A percentile compares a stretch with the other conserved stretches of the same genome.
These are phyloP conservation scores for Coemansia sp. DNA, from an alignment of 192 early-diverging fungal genomes.

Conservation along the genomic window DNA sequence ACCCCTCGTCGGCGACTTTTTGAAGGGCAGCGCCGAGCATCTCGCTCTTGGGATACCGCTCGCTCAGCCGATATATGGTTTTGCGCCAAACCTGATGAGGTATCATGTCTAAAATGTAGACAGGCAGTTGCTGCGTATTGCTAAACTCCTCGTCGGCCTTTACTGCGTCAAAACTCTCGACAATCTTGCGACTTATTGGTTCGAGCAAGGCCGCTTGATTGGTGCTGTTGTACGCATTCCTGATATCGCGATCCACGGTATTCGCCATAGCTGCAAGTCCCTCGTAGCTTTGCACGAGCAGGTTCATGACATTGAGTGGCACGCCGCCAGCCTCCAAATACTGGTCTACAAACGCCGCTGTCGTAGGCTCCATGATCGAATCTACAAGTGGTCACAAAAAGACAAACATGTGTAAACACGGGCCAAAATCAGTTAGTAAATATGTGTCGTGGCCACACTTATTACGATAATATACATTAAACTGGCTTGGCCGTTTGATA, in stretches of 20 bases:
- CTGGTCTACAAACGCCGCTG: constrained; percentile 35
- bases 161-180: constrained; percentile 64
- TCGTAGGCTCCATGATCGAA: constrained; percentile 53
- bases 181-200: constrained; percentile 59
- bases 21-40: constrained; percentile 69
- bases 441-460: background rate
- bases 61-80: constrained; percentile 68
- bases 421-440: background rate
- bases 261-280: constrained; percentile 50
- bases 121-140: constrained; percentile 55
- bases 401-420: background rate
- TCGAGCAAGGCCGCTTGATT: constrained; percentile 29
- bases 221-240: constrained; percentile 7
- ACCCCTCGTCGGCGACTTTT: constrained; percentile 66
- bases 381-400: constrained; percentile 25
- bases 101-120: constrained; percentile 64
- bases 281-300: constrained; percentile 49
- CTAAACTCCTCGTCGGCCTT: constrained; percentile 59
- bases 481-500: background rate
- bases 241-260: constrained; percentile 27
- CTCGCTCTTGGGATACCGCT: constrained; percentile 61
- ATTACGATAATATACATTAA: background rate
- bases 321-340: constrained; percentile 49
- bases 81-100: constrained; percentile 65
- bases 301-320: constrained; percentile 48